Evolutionary conservation across 2,329 filamentous ascomycete species (phyloP).

Genomic region (Colletotrichum sp.): DNA sequence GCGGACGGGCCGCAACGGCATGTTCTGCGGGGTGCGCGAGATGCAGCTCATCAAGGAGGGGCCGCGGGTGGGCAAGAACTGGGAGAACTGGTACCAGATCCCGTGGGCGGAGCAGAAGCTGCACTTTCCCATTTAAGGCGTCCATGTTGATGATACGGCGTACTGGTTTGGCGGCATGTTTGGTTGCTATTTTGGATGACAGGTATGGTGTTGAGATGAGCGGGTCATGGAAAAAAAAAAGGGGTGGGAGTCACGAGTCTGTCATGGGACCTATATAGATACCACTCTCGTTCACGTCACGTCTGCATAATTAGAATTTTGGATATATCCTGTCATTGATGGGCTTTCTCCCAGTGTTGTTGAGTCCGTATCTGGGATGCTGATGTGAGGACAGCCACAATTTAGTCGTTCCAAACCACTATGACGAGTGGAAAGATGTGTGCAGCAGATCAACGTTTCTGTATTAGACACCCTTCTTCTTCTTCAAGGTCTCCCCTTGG

Average conservation of each 20-base stretch:
- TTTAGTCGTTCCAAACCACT: neutral
- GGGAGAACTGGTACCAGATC: slow-evolving; percentile 16
- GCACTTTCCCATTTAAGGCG: slow-evolving; percentile 2
- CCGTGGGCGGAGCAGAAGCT: slow-evolving; percentile 9
- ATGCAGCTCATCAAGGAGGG: slow-evolving; percentile 41
- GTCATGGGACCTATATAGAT: neutral
- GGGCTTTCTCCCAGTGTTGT: neutral
- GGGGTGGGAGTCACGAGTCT: neutral
- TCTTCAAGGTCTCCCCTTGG: neutral
- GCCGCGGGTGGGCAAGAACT: slow-evolving; percentile 13
- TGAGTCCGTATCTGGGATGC: neutral
- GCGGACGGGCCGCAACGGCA: slow-evolving; percentile 51
- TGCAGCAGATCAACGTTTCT: neutral
- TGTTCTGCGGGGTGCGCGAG: slow-evolving; percentile 60
- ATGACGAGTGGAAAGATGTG: neutral
- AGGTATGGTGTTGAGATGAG: neutral
- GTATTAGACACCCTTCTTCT: neutral
- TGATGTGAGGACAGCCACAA: fast-evolving
- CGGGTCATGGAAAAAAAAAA: neutral
- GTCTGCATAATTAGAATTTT: neutral
- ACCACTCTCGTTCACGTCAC: slow-evolving; percentile 11
- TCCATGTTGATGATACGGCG: neutral
- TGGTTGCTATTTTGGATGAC: neutral
- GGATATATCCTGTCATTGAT: neutral
- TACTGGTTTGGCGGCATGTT: neutral